Evolutionary conservation across 2,329 filamentous ascomycete species (phyloP), one percentile per base, ranked within the genome.

Genomic region (Cryphonectria parasitica): DNA sequence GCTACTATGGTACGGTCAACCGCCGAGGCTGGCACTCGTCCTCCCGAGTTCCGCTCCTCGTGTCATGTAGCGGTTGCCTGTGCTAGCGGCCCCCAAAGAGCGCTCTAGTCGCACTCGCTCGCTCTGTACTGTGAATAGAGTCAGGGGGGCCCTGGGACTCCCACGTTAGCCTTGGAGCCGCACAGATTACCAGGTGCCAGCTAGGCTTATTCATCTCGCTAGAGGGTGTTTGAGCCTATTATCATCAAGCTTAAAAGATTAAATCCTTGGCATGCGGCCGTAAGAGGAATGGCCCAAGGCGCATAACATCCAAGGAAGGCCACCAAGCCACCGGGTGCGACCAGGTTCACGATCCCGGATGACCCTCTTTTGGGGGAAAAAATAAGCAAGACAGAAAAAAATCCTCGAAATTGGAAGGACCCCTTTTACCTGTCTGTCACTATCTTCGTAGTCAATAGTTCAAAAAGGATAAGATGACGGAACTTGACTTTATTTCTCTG

Each of bases 241-340:
- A 61, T 31, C 41, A 56, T 49, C 68, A 70, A 72, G 65, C 68
- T 72, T 72, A 70, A 72, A 72, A 66, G 52, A 66, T 68, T 61
- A 56, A 66, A 19, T 54, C 28, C 66, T 67, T 70, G 54, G 65
- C 64, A 31, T 45, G 39, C 34, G 31, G 36, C 68, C 65, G 31
- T 43, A 70, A 66, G 36, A 43, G 71, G 68, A 58, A 61, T 68
- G 31, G 65, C 17, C 19, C 34, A 66, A 39, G 22, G 28, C 22
- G 54, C 25, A 58, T 58, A 31, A 58, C 13, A 58, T 58, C 25
- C 25, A 58, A 31, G 54, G 36, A 64, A 45, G 54, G 36, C 28
- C 62, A 52, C 60, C 19, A 13, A 17, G 25, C 65, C 67, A 61
- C 49, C 64, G 64, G 45, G 54, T 45, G 19, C 34, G 25, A 45